These are phyloP conservation scores for Gnaphalium uliginosum DNA, from an alignment of 129 eudicot species.

Conservation along the genomic window DNA sequence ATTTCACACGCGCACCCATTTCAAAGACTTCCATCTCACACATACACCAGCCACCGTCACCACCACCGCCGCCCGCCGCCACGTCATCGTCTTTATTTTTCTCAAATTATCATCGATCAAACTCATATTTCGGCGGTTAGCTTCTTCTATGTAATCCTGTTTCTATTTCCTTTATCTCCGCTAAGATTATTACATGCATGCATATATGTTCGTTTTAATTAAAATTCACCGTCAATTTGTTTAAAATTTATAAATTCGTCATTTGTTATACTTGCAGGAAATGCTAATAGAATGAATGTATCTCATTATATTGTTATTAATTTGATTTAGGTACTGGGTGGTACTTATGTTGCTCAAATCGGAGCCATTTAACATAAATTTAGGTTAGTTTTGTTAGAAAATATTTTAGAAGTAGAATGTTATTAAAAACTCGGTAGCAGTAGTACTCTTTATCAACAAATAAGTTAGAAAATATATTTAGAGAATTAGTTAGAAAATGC, in stretches of 20 bases:
- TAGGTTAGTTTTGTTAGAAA: background rate
- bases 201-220: no score
- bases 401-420: background rate
- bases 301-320: no score
- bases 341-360: background rate
- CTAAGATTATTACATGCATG: no score
- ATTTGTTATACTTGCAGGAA: conserved; percentile 6
- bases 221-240: background rate
- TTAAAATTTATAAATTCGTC: background rate
- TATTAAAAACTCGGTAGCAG: background rate
- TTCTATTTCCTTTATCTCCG: no score
- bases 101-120: conserved; percentile 11
- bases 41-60: background rate
- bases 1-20: conserved; percentile 1
- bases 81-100: background rate
- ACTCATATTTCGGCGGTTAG: conserved; percentile 12
- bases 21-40: conserved; percentile 4
- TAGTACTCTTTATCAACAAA: background rate
- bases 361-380: background rate
- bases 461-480: background rate
- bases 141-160: conserved; percentile 15
- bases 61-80: conserved; percentile 1
- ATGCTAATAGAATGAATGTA: background rate
- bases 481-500: background rate
- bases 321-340: background rate